Percentiles rank a stretch among this genome's conserved stretches.
Conservation (phyloP, 495 filamentous ascomycete species). For the Neurospora tetraspora region DNA sequence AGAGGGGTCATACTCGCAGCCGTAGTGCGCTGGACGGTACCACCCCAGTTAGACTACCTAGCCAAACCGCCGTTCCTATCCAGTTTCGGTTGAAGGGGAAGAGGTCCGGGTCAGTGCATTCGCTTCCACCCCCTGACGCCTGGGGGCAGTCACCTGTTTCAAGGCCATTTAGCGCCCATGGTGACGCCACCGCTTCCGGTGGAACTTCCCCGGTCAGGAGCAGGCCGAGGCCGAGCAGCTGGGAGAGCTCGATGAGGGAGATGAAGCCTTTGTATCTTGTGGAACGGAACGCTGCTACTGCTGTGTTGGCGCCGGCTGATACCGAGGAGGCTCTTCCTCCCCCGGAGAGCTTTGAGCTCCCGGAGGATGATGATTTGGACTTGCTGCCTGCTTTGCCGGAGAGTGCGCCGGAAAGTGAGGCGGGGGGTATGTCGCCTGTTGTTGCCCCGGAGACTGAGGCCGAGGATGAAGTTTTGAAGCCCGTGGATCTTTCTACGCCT, state of each 20-base stretch:
- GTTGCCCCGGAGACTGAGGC: background rate
- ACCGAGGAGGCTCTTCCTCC: background rate
- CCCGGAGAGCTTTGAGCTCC: background rate
- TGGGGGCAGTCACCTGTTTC: conserved; percentile 28
- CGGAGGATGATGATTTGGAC: background rate
- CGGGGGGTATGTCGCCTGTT: background rate
- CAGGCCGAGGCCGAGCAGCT: conserved; percentile 36
- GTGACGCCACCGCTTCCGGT: conserved; percentile 6
- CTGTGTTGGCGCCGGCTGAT: background rate
- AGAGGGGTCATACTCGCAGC: conserved; percentile 25
- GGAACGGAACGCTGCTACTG: conserved; percentile 22
- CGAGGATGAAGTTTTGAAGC: background rate
- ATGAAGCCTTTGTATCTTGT: conserved; percentile 41
- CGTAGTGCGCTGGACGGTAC: conserved; percentile 25
- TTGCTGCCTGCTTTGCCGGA: background rate
- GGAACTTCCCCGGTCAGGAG: conserved; percentile 14
- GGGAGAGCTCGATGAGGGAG: conserved; percentile 35
- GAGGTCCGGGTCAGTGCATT: conserved; percentile 26
- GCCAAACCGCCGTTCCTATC: conserved; percentile 42
- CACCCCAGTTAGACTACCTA: conserved; percentile 32
- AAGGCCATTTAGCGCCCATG: background rate
- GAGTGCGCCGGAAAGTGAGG: background rate
- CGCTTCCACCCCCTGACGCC: conserved; percentile 19
- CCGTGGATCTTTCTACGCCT: background rate
- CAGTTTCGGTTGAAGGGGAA: conserved; percentile 36